A percentile compares a stretch with the other conserved stretches of the same genome.
Conservation (phyloP, 140 eudicot genomes). For the Flaveria floridana region DNA sequence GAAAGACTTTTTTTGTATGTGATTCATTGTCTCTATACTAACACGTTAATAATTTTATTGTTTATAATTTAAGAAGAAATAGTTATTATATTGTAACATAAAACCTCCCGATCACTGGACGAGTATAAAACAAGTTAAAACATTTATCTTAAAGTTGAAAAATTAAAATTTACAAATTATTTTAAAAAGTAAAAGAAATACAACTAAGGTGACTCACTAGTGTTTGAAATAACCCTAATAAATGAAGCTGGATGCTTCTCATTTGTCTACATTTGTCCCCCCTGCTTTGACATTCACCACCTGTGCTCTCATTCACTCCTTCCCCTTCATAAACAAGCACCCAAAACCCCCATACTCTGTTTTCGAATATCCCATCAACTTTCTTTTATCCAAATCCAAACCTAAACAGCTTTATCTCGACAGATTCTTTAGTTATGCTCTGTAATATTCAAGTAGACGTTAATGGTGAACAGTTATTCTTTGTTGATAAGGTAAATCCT, state of each 20-base stretch:
- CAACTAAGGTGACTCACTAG: neutral
- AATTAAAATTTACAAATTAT: too few species aligned
- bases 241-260: conserved; percentile 40
- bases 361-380: conserved; percentile 10
- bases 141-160: too few species aligned
- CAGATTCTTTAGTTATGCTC: conserved; percentile 30
- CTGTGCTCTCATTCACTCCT: conserved; percentile 36
- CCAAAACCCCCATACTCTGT: conserved; percentile 13
- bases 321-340: conserved; percentile 11
- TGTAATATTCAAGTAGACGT: conserved; percentile 56
- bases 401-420: neutral
- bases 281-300: conserved; percentile 29
- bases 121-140: too few species aligned
- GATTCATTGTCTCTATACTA: too few species aligned
- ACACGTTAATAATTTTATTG: too few species aligned
- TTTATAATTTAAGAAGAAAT: too few species aligned
- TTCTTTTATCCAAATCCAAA: neutral
- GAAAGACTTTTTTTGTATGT: too few species aligned
- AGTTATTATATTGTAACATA: too few species aligned
- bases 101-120: too few species aligned
- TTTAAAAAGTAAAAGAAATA: too few species aligned
- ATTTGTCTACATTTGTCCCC: conserved; percentile 23
- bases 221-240: conserved; percentile 7
- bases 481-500: conserved; percentile 45
- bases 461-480: conserved; percentile 58